phyloP scores from a whole-genome alignment of 176 grass and related monocot species.

The Rhynchospora pubera region DNA sequence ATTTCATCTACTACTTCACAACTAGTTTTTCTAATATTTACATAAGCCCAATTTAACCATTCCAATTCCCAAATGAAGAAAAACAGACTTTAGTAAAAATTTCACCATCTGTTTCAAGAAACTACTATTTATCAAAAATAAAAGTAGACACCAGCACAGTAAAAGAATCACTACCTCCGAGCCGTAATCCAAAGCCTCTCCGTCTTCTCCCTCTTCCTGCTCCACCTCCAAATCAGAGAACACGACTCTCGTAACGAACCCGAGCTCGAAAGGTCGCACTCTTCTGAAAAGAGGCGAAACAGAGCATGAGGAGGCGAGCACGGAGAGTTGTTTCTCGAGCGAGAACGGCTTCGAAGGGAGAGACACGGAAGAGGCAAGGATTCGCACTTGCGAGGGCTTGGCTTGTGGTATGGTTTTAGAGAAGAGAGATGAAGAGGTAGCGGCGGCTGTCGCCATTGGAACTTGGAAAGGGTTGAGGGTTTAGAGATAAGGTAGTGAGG shows the following conservation, averaged over 20 bases:
- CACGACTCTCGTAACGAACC: slow-evolving; percentile 40
- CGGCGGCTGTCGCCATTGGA: slow-evolving; percentile 4
- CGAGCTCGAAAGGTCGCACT: slow-evolving; percentile 28
- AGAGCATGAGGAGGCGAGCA: slow-evolving; percentile 24
- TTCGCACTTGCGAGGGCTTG: neutral
- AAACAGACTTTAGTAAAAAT: neutral
- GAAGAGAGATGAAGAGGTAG: slow-evolving; percentile 16
- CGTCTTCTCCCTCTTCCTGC: slow-evolving; percentile 36
- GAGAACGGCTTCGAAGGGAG: slow-evolving; percentile 14
- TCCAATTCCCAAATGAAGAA: neutral
- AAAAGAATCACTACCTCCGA: neutral
- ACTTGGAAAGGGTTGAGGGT: neutral
- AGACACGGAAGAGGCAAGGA: slow-evolving; percentile 21
- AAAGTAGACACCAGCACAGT: neutral
- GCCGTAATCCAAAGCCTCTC: neutral
- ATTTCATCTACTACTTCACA: too few species aligned
- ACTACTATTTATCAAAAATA: neutral
- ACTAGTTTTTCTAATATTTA: neutral
- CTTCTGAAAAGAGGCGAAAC: slow-evolving; percentile 19
- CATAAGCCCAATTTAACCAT: neutral
- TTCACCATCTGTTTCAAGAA: neutral
- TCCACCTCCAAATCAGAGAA: slow-evolving; percentile 48
- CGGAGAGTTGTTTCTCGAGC: slow-evolving; percentile 20
- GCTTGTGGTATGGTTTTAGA: slow-evolving; percentile 23
- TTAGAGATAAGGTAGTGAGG: slow-evolving; percentile 62